phyloP scores from a whole-genome alignment of 441 rosid species.

The Euphorbia schlechtendalii region DNA sequence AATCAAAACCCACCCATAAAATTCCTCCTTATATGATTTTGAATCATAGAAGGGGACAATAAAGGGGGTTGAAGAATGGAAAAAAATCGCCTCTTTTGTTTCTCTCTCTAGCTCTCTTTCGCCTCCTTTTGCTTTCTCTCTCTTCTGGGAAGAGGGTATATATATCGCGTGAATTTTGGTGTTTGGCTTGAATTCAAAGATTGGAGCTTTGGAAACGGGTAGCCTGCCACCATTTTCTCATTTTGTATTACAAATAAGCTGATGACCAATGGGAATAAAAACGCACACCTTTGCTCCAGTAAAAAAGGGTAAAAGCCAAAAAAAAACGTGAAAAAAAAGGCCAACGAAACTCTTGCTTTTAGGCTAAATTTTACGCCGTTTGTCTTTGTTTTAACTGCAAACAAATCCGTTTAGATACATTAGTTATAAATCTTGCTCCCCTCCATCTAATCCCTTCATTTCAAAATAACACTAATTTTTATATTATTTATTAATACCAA shows the following conservation, averaged over 20 bases:
- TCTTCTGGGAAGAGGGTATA: background rate
- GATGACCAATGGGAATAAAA: slow-evolving; percentile 18
- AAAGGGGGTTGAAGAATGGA: background rate
- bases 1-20: background rate
- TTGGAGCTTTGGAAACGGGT: slow-evolving; percentile 6
- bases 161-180: background rate
- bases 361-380: slow-evolving; percentile 19
- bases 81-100: background rate
- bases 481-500: too few relatives aligned
- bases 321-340: background rate
- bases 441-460: too few relatives aligned
- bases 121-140: background rate
- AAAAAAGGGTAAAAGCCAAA: background rate
- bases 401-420: too few relatives aligned
- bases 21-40: slow-evolving; percentile 18
- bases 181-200: background rate
- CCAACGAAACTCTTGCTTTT: background rate
- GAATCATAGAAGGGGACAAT: slow-evolving; percentile 17
- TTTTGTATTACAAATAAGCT: slow-evolving; percentile 18
- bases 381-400: slow-evolving; percentile 7
- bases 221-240: slow-evolving; percentile 33
- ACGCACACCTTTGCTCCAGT: slow-evolving; percentile 10
- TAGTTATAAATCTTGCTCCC: too few relatives aligned
- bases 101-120: background rate
- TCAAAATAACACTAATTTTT: too few relatives aligned